Evolutionary conservation across 2,329 filamentous ascomycete species (phyloP).

Genomic region (Pseudogymnoascus sp.): DNA sequence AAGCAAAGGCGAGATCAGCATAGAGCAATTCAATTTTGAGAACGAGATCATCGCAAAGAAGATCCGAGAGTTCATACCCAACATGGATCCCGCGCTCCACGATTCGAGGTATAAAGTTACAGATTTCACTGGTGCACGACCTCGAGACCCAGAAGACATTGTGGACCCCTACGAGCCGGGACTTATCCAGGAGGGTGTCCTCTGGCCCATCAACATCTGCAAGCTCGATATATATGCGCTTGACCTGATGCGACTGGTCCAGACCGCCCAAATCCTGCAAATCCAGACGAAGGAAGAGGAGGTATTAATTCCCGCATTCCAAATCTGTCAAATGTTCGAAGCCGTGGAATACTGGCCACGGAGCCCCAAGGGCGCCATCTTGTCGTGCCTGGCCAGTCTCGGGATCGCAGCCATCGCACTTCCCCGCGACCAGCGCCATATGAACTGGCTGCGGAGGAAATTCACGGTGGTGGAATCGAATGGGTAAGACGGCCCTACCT

Average conservation of each 20-base stretch:
- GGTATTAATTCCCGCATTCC: constrained; percentile 48
- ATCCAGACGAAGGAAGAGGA: constrained; percentile 43
- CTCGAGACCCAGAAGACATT: constrained; percentile 53
- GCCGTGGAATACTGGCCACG: constrained; percentile 64
- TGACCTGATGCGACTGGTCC: constrained; percentile 67
- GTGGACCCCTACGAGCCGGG: constrained; percentile 65
- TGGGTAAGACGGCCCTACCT: constrained; percentile 49
- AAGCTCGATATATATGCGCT: constrained; percentile 71
- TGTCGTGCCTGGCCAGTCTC: constrained; percentile 67
- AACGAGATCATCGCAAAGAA: constrained; percentile 44
- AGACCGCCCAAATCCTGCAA: constrained; percentile 50
- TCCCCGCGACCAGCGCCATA: constrained; percentile 63
- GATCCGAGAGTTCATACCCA: constrained; percentile 42
- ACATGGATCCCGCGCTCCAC: constrained; percentile 52
- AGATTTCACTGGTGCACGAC: constrained; percentile 48
- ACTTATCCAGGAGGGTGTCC: constrained; percentile 57
- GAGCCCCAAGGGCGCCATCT: constrained; percentile 59
- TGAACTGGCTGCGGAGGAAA: constrained; percentile 71
- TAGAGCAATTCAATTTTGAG: constrained; percentile 56
- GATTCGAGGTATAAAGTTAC: constrained; percentile 54
- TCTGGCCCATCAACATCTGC: constrained; percentile 68
- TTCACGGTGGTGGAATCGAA: constrained; percentile 68
- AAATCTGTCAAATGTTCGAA: constrained; percentile 71
- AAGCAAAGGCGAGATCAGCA: constrained; percentile 52
- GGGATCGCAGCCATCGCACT: constrained; percentile 71